phyloP scores from a whole-genome alignment of 2,329 filamentous ascomycete species.

The Colletotrichum theobromicola region DNA sequence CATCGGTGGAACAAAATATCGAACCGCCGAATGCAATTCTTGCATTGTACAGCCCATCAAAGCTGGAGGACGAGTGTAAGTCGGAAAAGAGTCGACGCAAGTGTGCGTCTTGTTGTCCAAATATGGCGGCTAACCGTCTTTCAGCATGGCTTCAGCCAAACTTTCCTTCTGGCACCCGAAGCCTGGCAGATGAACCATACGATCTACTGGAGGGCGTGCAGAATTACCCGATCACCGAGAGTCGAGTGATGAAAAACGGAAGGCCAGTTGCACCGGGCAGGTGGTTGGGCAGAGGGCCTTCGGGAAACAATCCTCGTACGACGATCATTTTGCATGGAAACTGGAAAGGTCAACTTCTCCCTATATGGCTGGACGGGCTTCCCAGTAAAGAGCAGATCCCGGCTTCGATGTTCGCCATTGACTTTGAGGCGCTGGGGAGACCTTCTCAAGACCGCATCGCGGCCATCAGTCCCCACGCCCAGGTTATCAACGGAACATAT shows the following conservation, averaged over 20 bases:
- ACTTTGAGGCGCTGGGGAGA: background rate
- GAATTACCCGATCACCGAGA: background rate
- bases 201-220: background rate
- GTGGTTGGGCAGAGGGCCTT: background rate
- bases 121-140: background rate
- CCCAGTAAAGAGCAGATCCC: background rate
- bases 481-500: conserved; percentile 34
- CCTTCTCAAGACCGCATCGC: background rate
- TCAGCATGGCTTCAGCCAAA: background rate
- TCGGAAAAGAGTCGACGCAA: too few species aligned
- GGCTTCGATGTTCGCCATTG: background rate
- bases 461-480: conserved; percentile 32
- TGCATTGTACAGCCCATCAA: background rate
- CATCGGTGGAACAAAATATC: conserved; percentile 29
- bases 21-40: conserved; percentile 32
- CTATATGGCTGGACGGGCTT: background rate
- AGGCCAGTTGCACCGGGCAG: background rate
- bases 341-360: background rate
- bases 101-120: background rate
- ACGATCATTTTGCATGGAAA: background rate
- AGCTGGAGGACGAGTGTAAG: background rate
- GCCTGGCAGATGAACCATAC: background rate
- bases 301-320: background rate
- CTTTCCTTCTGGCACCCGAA: background rate
- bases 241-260: background rate